Percentiles rank a stretch among this genome's conserved stretches.
Evolutionary conservation across 83 land plant genomes (phyloP).

Genomic region (Isoetes engelmannii): DNA sequence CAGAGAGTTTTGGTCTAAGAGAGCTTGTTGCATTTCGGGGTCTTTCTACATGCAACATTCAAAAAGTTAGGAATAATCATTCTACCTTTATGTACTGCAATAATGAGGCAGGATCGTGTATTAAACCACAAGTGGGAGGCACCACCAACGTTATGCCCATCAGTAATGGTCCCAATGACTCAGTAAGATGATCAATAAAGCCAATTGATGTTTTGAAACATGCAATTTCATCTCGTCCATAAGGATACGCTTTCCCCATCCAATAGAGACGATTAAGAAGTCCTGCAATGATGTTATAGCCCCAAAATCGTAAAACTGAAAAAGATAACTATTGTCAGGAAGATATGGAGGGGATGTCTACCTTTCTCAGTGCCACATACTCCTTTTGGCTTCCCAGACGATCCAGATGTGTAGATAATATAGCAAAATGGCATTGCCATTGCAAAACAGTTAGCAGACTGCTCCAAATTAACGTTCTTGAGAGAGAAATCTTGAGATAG

Average conservation of each 20-base stretch:
- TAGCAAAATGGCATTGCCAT: slow-evolving; percentile 57
- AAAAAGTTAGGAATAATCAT: neutral
- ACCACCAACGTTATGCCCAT: slow-evolving; percentile 46
- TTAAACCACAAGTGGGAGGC: slow-evolving; percentile 46
- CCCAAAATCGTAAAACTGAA: neutral
- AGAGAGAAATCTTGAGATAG: slow-evolving; percentile 8
- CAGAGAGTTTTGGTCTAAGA: too few relatives aligned
- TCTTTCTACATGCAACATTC: neutral
- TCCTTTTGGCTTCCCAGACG: slow-evolving; percentile 78
- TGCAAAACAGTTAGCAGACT: too few relatives aligned
- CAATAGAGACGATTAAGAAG: slow-evolving; percentile 67
- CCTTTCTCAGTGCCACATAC: slow-evolving; percentile 84
- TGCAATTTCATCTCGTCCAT: slow-evolving; percentile 39
- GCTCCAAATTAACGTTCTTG: too few relatives aligned
- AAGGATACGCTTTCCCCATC: slow-evolving; percentile 64
- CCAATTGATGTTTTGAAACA: slow-evolving; percentile 71
- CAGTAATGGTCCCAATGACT: slow-evolving; percentile 55
- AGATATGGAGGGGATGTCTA: slow-evolving; percentile 5
- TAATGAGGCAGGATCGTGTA: slow-evolving; percentile 35
- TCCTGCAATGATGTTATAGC: slow-evolving; percentile 43
- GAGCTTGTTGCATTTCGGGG: too few relatives aligned
- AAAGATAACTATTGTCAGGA: neutral
- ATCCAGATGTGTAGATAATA: slow-evolving; percentile 76
- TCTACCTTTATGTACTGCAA: slow-evolving; percentile 27
- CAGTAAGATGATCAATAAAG: slow-evolving; percentile 75